Conservation (phyloP, 306 rosid species). For the Prosopis cineraria region DNA sequence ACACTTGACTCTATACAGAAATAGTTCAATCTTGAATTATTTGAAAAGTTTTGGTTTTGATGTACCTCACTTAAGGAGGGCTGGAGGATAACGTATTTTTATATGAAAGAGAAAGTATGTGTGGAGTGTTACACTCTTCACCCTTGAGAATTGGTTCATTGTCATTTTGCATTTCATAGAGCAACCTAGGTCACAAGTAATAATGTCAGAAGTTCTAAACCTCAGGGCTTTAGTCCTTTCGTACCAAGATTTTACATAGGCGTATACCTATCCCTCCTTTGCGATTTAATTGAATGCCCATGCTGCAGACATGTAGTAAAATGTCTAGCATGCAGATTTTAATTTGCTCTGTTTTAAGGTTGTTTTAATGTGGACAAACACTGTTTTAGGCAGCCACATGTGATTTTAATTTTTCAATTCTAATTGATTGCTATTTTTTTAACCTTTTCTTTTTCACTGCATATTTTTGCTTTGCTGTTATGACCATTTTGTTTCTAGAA, state of each 20-base stretch:
- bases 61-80: neutral
- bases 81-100: neutral
- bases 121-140: neutral
- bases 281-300: neutral
- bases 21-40: neutral
- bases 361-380: neutral
- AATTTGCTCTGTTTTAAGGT: slow-evolving; percentile 8
- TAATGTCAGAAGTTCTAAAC: neutral
- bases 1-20: neutral
- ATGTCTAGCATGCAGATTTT: neutral
- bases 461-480: neutral
- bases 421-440: neutral
- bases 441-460: neutral
- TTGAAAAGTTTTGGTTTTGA: neutral
- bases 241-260: neutral
- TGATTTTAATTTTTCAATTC: neutral
- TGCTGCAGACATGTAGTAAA: neutral
- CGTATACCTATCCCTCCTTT: neutral
- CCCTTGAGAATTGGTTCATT: slow-evolving; percentile 7
- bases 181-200: neutral
- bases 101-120: neutral
- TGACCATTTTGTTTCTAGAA: neutral
- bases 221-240: neutral
- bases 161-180: neutral
- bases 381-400: neutral